phyloP scores from a whole-genome alignment of 1,284 basidiomycete species.

The Nidula niveotomentosa region DNA sequence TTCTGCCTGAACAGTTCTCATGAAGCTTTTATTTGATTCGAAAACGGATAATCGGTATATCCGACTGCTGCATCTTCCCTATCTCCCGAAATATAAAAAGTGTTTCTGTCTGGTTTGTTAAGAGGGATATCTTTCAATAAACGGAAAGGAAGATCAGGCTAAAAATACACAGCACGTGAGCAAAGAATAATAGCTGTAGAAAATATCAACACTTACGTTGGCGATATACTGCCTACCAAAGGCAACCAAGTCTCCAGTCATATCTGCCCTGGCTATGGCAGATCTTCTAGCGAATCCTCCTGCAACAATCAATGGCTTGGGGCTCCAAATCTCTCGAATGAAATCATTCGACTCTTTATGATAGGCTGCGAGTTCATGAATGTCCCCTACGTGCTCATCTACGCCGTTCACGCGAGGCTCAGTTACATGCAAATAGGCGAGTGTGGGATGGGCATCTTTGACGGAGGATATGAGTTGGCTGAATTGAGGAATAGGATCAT shows the following conservation, averaged over 20 bases:
- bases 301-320: conserved; percentile 28
- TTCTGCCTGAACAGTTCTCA: too few relatives aligned
- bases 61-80: conserved; percentile 15
- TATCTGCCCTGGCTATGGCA: conserved; percentile 18
- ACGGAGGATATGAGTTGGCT: conserved; percentile 33
- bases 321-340: conserved; percentile 24
- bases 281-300: conserved; percentile 25
- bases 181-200: neutral
- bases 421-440: conserved; percentile 56
- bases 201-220: conserved; percentile 25
- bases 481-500: conserved; percentile 43
- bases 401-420: conserved; percentile 25
- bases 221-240: conserved; percentile 49
- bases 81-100: conserved; percentile 22
- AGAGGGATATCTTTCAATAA: conserved; percentile 12
- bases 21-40: neutral
- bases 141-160: conserved; percentile 9
- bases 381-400: conserved; percentile 4
- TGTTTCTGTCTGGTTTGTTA: conserved; percentile 14
- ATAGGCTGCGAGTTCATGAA: too few relatives aligned
- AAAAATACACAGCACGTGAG: neutral
- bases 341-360: conserved; percentile 18
- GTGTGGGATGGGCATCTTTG: conserved; percentile 24
- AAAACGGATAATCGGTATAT: conserved; percentile 29
- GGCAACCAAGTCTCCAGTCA: conserved; percentile 36